Evolutionary conservation across 805 yeast genomes (phyloP), one percentile per base, ranked within the genome.

Genomic region (Wickerhamiella domercqiae): DNA sequence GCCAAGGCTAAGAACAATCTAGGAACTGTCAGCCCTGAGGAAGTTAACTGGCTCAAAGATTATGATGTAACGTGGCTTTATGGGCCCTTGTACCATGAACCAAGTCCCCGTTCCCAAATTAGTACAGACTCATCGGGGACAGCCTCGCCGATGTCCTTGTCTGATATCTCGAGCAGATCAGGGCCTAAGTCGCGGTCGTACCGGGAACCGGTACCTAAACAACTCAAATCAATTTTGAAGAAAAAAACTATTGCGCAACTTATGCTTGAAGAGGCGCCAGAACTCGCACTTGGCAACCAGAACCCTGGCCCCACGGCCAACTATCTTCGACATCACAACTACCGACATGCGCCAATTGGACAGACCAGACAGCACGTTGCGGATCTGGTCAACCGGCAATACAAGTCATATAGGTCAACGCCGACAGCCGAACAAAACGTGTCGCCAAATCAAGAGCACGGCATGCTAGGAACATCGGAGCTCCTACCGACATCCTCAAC

Each of bases 51-150:
- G 99, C 74, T 83, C 32, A 90, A 93, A 59, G 99, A 90, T 51
- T 77, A 78, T 41, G 99, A 90, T 56, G 95, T 90, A 7, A 84
- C 96, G 1, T 90, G 98, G 98, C 68, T 90, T 11, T 90, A 87
- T 60, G 99, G 99, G 1, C 99, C 99, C 0, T 63, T 74, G 18
- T 64, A 71, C 39, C 66, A 64, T 40, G 74, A 69, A 39, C 43
- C 35, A 3, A 34, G 29, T 30, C 21, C 19, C 25, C 16, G 13
- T 5, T 15, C n/a, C 30, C n/a, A 5, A 14, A 17, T 17, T n/a
- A 17, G 16, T 7, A 7, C 30, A 9, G 32, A 29, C 18, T 30
- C 33, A 6, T 7, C 11, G 16, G 33, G 21, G 7, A 13, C 18
- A 7, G 20, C 21, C 13, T 30, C 33, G 21, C 19, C 33, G 5